Evolutionary conservation across 805 yeast species (phyloP).

Genomic region (Myxozyma nipponensis): DNA sequence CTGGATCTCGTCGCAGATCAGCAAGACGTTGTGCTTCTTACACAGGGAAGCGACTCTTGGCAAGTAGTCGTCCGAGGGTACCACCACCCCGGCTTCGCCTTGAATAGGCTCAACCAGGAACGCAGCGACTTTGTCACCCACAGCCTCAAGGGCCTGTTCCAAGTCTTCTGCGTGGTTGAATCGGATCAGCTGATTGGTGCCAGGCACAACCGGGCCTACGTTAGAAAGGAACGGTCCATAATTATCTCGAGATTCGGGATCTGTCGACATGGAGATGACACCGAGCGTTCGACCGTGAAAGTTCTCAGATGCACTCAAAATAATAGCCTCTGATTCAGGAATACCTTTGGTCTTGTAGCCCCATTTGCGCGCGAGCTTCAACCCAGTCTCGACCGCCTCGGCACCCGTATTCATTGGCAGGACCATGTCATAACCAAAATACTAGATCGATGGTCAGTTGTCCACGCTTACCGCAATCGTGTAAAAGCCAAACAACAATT

Average conservation of each 20-base stretch:
- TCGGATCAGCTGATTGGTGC: slow-evolving; percentile 61
- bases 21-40: slow-evolving; percentile 75
- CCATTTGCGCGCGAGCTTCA: slow-evolving; percentile 96
- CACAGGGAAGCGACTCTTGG: slow-evolving; percentile 59
- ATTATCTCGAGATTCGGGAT: slow-evolving; percentile 81
- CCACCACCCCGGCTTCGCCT: slow-evolving; percentile 98
- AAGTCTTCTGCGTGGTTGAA: slow-evolving; percentile 86
- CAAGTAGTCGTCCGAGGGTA: slow-evolving; percentile 81
- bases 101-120: slow-evolving; percentile 92
- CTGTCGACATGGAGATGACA: slow-evolving; percentile 93
- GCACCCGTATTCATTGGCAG: slow-evolving; percentile 99
- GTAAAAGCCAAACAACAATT: neutral
- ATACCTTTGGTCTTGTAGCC: slow-evolving; percentile 87
- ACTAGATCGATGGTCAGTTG: slow-evolving; percentile 34
- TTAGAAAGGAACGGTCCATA: slow-evolving; percentile 87
- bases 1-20: slow-evolving; percentile 95
- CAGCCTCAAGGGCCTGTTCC: slow-evolving; percentile 70
- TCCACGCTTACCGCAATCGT: neutral
- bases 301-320: slow-evolving; percentile 81
- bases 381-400: slow-evolving; percentile 94
- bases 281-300: slow-evolving; percentile 97
- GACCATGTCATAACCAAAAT: slow-evolving; percentile 84
- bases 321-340: slow-evolving; percentile 76
- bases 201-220: slow-evolving; percentile 82
- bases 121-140: slow-evolving; percentile 89